phyloP scores from a whole-genome alignment of 192 early-diverging fungal species.

The Podila epigama region DNA sequence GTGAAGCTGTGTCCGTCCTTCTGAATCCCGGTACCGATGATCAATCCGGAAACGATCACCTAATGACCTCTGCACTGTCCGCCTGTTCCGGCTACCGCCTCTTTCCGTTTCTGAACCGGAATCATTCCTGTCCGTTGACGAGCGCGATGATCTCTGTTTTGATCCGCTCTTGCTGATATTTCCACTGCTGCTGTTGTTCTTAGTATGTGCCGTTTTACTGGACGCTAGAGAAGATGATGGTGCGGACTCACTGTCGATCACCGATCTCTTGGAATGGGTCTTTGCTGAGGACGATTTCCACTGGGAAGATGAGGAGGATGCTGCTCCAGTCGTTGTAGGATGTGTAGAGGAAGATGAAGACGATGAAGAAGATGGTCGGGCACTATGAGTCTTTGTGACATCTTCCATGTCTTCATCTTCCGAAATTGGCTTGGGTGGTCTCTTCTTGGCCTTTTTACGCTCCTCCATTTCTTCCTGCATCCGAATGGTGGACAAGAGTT shows the following conservation, averaged over 20 bases:
- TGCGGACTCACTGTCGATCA: neutral
- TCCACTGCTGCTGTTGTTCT: no score
- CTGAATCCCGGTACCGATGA: constrained; percentile 60
- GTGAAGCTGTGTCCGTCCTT: constrained; percentile 72
- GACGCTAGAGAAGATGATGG: neutral
- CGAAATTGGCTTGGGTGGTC: constrained; percentile 23
- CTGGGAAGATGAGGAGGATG: no score
- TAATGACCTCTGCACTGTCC: constrained; percentile 25
- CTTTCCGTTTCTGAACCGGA: constrained; percentile 14
- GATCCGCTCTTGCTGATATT: constrained; percentile 1
- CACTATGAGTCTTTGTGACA: constrained; percentile 8
- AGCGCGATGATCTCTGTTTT: constrained; percentile 12
- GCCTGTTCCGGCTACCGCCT: constrained; percentile 1
- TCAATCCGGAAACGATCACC: constrained; percentile 53
- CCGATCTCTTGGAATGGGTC: neutral
- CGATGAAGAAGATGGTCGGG: constrained; percentile 1
- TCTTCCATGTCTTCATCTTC: constrained; percentile 50
- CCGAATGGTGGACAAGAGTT: constrained; percentile 65
- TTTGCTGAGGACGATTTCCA: constrained; percentile 1
- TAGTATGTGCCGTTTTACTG: no score
- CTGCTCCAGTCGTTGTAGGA: no score
- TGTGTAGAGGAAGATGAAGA: constrained; percentile 2
- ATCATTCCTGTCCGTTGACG: constrained; percentile 25
- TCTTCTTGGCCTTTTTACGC: constrained; percentile 52
- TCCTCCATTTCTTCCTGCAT: constrained; percentile 63